Base-by-base conservation (phyloP, 2,329 filamentous ascomycete species). In the Podosphaera fusca region DNA sequence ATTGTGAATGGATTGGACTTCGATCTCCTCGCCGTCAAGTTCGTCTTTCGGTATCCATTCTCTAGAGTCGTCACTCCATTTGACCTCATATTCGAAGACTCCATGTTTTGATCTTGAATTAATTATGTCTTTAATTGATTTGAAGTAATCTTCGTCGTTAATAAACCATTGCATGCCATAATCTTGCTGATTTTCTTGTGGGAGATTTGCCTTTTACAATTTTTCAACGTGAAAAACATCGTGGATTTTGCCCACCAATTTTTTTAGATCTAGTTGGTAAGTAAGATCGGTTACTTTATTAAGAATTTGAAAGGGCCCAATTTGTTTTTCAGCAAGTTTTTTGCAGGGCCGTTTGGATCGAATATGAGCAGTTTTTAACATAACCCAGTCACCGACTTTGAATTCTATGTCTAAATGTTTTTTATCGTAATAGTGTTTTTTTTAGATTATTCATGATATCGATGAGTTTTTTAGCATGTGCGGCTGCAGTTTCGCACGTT, bases 241-340 rank as follows among this genome's bases (percentile, higher is more conserved):
- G 47, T 58, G 45, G 1, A 56, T 58, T 29, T 53, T 34, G 21
- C 42, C 50, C 2, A 56, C 55, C 29, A 30, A 33, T 4, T 47
- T 34, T 30, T 30, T 49, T 35, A 58, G 31, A 5, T 45, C 12
- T 14, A 58, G 12, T 50, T 40, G 9, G 36, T 58, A 58, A 40
- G 55, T 58, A 12, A 49, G 31, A 14, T 12, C n/a, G 4, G 33
- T 14, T 31, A 35, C 45, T 30, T 52, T 49, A 21, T 50, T 4
- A n/a, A 46, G 35, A 9, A 56, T 49, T 42, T 54, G 33, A 35
- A 50, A 59, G 30, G 50, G 55, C 42, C 58, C 49, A 9, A 57
- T 52, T 8, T 54, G 33, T 45, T 46, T 57, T 45, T 54, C 31
- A 4, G 29, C 29, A 29, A 54, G 36, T 54, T 57, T 57, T 33